Conservation (phyloP, 2,329 filamentous ascomycete genomes). For the Neurospora crassa region DNA sequence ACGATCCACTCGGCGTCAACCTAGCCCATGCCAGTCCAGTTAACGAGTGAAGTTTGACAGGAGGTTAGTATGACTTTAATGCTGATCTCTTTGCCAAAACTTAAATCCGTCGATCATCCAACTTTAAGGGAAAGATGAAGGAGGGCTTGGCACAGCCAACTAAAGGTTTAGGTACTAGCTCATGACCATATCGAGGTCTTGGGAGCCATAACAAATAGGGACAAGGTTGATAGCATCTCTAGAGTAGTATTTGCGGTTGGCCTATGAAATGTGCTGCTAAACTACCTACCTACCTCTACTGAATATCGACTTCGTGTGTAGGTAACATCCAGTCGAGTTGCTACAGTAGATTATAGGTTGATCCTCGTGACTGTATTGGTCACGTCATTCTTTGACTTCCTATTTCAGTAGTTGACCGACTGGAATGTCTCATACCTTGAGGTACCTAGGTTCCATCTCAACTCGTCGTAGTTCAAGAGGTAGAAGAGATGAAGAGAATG, state of each 20-base stretch:
- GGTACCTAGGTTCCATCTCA: not conserved
- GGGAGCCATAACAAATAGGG: too few species aligned
- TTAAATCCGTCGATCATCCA: too few species aligned
- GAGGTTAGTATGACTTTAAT: too few species aligned
- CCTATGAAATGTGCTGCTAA: not conserved
- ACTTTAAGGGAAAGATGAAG: too few species aligned
- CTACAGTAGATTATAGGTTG: not conserved
- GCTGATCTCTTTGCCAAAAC: too few species aligned
- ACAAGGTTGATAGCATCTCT: too few species aligned
- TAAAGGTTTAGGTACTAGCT: too few species aligned
- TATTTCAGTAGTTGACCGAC: not conserved
- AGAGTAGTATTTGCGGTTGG: not conserved
- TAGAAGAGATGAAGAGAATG: not conserved
- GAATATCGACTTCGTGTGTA: not conserved
- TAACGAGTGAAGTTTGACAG: constrained; percentile 12
- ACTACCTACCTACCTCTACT: not conserved
- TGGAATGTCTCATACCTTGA: not conserved
- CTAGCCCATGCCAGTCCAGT: constrained; percentile 19
- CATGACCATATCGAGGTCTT: too few species aligned
- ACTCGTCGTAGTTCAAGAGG: not conserved
- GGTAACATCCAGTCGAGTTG: not conserved
- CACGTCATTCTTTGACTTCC: not conserved
- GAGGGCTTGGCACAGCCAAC: too few species aligned
- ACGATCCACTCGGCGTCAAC: constrained; percentile 24
- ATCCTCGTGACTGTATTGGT: not conserved